Base-by-base conservation (phyloP, 345 rosid species). In the Citrus reticulata region DNA sequence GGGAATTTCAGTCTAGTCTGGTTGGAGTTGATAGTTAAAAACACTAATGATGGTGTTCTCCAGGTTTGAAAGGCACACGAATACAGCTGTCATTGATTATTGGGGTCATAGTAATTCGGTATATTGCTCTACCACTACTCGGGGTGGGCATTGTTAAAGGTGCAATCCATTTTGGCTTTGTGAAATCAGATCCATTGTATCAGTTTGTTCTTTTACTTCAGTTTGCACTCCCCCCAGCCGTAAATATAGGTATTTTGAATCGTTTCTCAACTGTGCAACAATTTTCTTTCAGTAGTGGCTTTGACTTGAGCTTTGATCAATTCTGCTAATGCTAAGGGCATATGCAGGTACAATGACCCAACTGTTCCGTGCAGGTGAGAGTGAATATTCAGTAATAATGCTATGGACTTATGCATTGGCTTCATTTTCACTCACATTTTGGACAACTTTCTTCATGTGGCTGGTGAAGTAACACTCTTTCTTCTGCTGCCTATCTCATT, bases 191-290 rank as follows among this genome's bases (percentile, higher is more conserved):
- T 79, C 79, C 87, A 4, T 70, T 86, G 29, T 90, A 85, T 70
- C 89, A 80, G 51, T 87, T 90, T 54, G 73, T 86, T 77, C 93
- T 89, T 78, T 77, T 90, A 68, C 84, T 89, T 66, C 92, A 90
- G 58, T 89, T 72, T 77, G 90, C 91, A 1, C 74, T 89, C 61
- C 92, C 91, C 16, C 92, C 89, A 9, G 93, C 90, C 51, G 51
- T 90, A 80, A 85, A 74, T 65, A 81, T 88, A 58, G 89, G 93
- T 88, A 76, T n/a, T 62, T 29, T 6, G 35, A 66, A 66, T 66
- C 9, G 69, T 35, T 66, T 9, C 37, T 24, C 9, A 66, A 66
- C 42, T 32, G 10, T 7, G n/a, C 7, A 65, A 65, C 42, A 66
- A n/a, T 39, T 64, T 4, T 5, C 7, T 3, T 7, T 24, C 9